Conservation (phyloP, 257 asterid genomes). For the Cinchona pubescens region DNA sequence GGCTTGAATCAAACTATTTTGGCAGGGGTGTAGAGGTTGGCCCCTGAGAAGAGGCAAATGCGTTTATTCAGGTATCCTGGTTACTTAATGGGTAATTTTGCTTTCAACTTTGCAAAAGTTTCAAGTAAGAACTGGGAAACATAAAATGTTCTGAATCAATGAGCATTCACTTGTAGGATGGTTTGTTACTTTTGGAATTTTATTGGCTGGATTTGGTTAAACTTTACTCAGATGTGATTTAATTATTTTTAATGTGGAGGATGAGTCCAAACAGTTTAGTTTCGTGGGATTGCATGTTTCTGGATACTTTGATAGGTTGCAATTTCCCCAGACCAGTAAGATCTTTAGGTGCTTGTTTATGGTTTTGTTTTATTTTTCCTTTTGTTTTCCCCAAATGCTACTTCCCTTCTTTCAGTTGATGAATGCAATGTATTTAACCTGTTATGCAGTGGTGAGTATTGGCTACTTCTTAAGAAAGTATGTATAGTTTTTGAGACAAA, state of each 20-base stretch:
- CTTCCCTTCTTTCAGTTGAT: not conserved
- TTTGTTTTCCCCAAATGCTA: not conserved
- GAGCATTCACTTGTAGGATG: constrained; percentile 17
- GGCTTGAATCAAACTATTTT: constrained; percentile 49
- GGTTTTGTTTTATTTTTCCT: not conserved
- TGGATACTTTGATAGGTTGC: not conserved
- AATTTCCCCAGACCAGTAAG: not conserved
- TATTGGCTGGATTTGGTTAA: constrained; percentile 15
- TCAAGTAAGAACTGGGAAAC: constrained; percentile 21
- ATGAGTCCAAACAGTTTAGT: not conserved
- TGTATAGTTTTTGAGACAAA: not conserved
- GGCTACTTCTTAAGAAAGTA: not conserved
- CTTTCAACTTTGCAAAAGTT: constrained; percentile 23
- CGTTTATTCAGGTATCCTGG: constrained; percentile 21
- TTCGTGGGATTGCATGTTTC: not conserved
- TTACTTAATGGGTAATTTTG: constrained; percentile 21
- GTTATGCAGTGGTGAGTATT: not conserved
- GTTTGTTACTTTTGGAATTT: constrained; percentile 25
- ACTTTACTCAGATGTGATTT: constrained; percentile 1
- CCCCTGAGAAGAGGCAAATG: constrained; percentile 39
- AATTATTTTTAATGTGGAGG: not conserved
- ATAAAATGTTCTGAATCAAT: constrained; percentile 17
- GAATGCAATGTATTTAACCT: not conserved
- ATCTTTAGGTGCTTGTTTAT: not conserved
- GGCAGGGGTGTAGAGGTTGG: constrained; percentile 60